Percentiles rank a stretch among this genome's conserved stretches.
Evolutionary conservation across 2,329 filamentous ascomycete genomes (phyloP).

Genomic region (Akanthomyces uredinophilus): DNA sequence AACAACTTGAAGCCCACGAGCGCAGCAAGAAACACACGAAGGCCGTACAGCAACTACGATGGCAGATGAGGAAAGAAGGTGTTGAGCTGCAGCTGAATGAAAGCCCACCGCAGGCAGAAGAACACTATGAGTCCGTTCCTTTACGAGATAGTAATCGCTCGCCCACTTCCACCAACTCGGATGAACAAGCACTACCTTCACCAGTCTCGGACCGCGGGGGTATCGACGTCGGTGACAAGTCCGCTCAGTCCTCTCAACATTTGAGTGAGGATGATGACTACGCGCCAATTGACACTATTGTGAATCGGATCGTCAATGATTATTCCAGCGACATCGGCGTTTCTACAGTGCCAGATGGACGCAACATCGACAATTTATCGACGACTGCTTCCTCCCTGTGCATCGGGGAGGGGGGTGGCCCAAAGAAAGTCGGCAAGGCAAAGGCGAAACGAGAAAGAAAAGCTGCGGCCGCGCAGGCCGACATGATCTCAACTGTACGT

Average conservation of each 20-base stretch:
- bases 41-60: constrained; percentile 70
- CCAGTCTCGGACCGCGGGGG: background rate
- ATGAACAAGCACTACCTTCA: background rate
- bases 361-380: constrained; percentile 14
- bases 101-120: background rate
- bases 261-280: constrained; percentile 36
- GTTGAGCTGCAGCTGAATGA: constrained; percentile 46
- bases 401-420: constrained; percentile 21
- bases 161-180: background rate
- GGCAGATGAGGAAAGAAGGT: constrained; percentile 80
- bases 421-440: constrained; percentile 45
- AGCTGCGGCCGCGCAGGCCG: constrained; percentile 33
- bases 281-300: constrained; percentile 39
- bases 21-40: constrained; percentile 96
- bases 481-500: constrained; percentile 29
- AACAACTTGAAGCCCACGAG: constrained; percentile 86
- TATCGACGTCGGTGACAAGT: background rate
- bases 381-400: constrained; percentile 21
- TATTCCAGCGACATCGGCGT: too few relatives aligned
- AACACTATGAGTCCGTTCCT: background rate
- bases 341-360: background rate
- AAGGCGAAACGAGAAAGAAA: constrained; percentile 47
- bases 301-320: constrained; percentile 31
- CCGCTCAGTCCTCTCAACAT: background rate
- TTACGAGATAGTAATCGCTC: background rate